phyloP scores from a whole-genome alignment of 2,329 filamentous ascomycete species.

The Aspergillus texensis region DNA sequence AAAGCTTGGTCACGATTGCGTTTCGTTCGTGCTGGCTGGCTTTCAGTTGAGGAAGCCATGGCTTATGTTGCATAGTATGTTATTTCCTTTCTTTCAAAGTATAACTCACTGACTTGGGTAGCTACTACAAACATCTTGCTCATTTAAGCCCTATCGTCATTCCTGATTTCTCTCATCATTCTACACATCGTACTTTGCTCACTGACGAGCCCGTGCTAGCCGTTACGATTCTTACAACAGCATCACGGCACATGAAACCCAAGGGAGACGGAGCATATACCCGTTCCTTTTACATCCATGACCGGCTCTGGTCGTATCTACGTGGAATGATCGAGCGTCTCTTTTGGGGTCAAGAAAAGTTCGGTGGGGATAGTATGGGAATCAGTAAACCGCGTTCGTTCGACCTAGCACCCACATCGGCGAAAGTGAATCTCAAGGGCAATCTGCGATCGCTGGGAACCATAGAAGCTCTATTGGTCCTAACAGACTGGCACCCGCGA shows the following conservation, averaged over 20 bases:
- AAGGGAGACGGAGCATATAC: slow-evolving; percentile 78
- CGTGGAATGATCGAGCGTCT: slow-evolving; percentile 94
- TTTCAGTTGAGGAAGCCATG: slow-evolving; percentile 90
- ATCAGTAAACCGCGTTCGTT: slow-evolving; percentile 71
- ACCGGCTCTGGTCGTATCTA: slow-evolving; percentile 92
- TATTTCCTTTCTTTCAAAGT: slow-evolving; percentile 10
- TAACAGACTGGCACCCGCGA: slow-evolving; percentile 96
- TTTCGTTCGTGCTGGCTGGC: slow-evolving; percentile 96
- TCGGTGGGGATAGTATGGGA: slow-evolving; percentile 68
- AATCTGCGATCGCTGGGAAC: slow-evolving; percentile 89
- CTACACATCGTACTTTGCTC: slow-evolving; percentile 76
- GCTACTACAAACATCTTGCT: slow-evolving; percentile 88
- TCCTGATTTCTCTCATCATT: slow-evolving; percentile 83
- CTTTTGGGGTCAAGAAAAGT: slow-evolving; percentile 94
- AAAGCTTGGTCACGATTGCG: slow-evolving; percentile 89
- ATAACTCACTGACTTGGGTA: slow-evolving; percentile 35
- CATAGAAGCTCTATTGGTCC: slow-evolving; percentile 87
- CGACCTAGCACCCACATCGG: slow-evolving; percentile 61
- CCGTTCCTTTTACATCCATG: slow-evolving; percentile 87
- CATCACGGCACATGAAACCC: slow-evolving; percentile 82
- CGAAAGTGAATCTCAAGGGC: slow-evolving; percentile 62
- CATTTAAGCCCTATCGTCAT: slow-evolving; percentile 92
- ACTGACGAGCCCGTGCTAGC: slow-evolving; percentile 91
- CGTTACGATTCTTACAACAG: slow-evolving; percentile 86
- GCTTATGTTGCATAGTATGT: slow-evolving; percentile 88